A percentile compares a stretch with the other conserved stretches of the same genome.
phyloP scores from a whole-genome alignment of 208 protist genomes.

The Crithidia acanthocephali region DNA sequence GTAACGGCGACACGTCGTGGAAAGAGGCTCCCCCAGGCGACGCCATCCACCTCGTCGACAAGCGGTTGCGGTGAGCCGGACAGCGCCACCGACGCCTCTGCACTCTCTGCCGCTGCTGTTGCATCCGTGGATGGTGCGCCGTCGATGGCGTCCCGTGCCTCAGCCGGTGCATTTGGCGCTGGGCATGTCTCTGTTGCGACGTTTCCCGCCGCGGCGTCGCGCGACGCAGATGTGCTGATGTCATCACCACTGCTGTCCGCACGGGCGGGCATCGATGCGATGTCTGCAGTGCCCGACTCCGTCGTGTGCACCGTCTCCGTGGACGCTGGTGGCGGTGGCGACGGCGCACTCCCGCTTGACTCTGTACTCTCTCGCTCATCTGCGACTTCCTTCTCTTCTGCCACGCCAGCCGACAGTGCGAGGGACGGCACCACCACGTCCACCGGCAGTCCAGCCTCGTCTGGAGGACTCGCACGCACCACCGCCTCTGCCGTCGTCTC shows the following conservation, averaged over 20 bases:
- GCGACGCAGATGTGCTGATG: too few species aligned
- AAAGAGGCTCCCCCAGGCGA: neutral
- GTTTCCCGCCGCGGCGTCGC: too few species aligned
- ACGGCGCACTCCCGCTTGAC: too few species aligned
- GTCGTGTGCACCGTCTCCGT: neutral
- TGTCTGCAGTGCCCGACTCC: neutral
- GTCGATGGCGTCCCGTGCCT: too few species aligned
- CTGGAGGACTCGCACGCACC: neutral
- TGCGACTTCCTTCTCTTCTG: neutral
- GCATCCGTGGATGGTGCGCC: neutral
- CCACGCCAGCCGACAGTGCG: neutral
- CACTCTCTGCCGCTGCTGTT: neutral
- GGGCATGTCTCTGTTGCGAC: too few species aligned
- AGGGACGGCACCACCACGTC: neutral
- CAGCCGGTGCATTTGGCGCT: too few species aligned
- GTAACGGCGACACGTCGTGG: neutral
- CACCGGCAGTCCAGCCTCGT: neutral
- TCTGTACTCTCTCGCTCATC: neutral
- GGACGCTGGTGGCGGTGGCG: neutral
- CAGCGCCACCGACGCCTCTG: neutral
- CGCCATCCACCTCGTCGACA: neutral
- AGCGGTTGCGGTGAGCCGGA: neutral
- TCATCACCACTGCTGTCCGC: too few species aligned
- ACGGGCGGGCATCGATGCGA: too few species aligned
- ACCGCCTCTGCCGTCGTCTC: neutral